phyloP scores from a whole-genome alignment of 345 rosid genomes.

The Stellera chamaejasme region DNA sequence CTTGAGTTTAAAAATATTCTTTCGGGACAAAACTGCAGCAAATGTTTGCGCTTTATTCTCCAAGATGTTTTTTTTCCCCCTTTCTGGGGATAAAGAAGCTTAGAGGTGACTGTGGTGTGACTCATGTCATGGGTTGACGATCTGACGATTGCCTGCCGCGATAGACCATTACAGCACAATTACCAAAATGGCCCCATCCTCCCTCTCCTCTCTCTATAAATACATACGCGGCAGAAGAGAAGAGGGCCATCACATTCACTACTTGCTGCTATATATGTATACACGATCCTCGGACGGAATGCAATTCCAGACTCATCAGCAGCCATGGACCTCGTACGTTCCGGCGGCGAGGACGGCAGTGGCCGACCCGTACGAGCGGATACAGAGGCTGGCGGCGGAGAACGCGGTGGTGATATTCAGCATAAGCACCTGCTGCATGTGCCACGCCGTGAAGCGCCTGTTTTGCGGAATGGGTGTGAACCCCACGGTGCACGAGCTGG shows the following conservation, averaged over 20 bases:
- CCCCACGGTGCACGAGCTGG: conserved; percentile 86
- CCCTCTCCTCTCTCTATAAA: conserved; percentile 31
- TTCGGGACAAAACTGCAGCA: too few relatives aligned
- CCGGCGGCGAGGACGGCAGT: conserved; percentile 17
- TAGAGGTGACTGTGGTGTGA: too few relatives aligned
- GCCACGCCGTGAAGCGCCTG: conserved; percentile 79
- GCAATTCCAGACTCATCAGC: conserved; percentile 40
- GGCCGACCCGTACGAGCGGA: conserved; percentile 39
- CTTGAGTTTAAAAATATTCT: too few relatives aligned
- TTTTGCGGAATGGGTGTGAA: conserved; percentile 92
- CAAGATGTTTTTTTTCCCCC: too few relatives aligned
- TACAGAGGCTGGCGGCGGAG: conserved; percentile 67
- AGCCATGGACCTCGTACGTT: conserved; percentile 48
- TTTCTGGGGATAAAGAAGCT: too few relatives aligned
- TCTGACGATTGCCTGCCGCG: conserved; percentile 7
- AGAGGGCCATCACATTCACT: neutral
- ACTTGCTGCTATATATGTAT: too few relatives aligned
- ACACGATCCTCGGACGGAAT: conserved; percentile 16
- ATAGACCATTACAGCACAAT: neutral
- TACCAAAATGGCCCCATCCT: conserved; percentile 5
- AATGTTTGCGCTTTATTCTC: too few relatives aligned
- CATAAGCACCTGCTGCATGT: conserved; percentile 92
- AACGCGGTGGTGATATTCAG: conserved; percentile 91
- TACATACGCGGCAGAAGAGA: conserved; percentile 13
- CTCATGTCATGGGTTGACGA: too few relatives aligned